Evolutionary conservation across 306 rosid species (phyloP).

Genomic region (Quercus agrifolia): DNA sequence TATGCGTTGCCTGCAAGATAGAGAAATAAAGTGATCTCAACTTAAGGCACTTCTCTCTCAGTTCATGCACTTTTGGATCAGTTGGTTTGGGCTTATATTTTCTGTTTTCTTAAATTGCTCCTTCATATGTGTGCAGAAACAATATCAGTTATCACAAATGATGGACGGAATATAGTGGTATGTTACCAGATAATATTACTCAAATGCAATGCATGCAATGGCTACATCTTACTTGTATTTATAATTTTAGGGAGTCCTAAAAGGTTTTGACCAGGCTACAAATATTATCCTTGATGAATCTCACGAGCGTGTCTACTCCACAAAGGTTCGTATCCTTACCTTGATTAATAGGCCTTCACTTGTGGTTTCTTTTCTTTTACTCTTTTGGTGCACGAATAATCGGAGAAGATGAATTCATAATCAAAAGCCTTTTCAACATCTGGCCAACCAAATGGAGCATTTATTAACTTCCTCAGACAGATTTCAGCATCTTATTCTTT

Average conservation of each 20-base stretch:
- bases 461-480: background rate
- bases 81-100: no score
- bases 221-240: background rate
- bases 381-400: constrained; percentile 1
- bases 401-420: background rate
- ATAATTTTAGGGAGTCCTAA: constrained; percentile 64
- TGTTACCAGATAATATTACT: constrained; percentile 6
- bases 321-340: constrained; percentile 60
- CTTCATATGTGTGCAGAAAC: constrained; percentile 47
- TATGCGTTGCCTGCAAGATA: no score
- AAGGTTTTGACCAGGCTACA: constrained; percentile 98
- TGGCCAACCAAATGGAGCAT: background rate
- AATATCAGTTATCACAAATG: constrained; percentile 88
- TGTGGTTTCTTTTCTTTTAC: background rate
- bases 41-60: no score
- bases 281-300: constrained; percentile 98
- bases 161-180: constrained; percentile 96
- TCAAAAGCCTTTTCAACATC: background rate
- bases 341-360: background rate
- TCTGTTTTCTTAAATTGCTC: background rate
- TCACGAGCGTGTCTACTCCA: constrained; percentile 91
- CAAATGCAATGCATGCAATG: constrained; percentile 3
- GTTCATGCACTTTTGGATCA: no score
- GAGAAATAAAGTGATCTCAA: no score
- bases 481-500: no score